A percentile compares a stretch with the other conserved stretches of the same genome.
phyloP scores from a whole-genome alignment of 176 grass and related monocot species.

The Oryza coarctata region DNA sequence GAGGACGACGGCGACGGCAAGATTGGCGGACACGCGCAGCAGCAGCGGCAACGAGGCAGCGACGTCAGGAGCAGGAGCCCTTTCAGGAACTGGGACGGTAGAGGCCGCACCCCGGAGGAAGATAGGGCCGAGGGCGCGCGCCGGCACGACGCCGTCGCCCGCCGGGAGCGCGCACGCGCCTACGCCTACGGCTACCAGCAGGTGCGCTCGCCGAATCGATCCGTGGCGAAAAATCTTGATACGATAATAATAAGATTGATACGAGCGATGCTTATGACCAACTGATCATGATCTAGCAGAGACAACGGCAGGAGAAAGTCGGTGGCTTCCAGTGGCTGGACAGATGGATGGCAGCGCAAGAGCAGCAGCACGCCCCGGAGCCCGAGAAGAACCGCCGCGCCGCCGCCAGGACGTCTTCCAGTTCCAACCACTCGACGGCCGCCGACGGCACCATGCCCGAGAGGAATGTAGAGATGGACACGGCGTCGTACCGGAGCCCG shows the following conservation, averaged over 20 bases:
- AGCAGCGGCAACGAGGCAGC: background rate
- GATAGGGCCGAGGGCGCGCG: slow-evolving; percentile 20
- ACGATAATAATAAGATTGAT: too few species aligned
- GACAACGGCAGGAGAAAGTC: slow-evolving; percentile 28
- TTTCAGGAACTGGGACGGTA: slow-evolving; percentile 42
- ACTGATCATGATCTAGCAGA: slow-evolving; percentile 50
- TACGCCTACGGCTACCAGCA: slow-evolving; percentile 44
- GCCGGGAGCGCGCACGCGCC: slow-evolving; percentile 23
- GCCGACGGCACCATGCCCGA: slow-evolving; percentile 51
- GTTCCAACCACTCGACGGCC: background rate
- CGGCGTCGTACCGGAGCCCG: slow-evolving; percentile 21
- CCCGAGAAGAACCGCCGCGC: background rate
- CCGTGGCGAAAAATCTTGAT: too few species aligned
- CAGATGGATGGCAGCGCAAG: slow-evolving; percentile 42
- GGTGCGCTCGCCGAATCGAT: background rate
- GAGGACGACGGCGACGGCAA: background rate
- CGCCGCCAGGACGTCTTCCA: background rate
- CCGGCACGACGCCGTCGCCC: slow-evolving; percentile 34
- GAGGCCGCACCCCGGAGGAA: slow-evolving; percentile 54
- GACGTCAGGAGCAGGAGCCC: slow-evolving; percentile 27
- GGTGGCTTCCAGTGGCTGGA: slow-evolving; percentile 67
- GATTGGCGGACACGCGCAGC: background rate
- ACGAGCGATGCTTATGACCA: too few species aligned
- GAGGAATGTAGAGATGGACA: slow-evolving; percentile 74
- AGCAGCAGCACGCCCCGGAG: background rate